phyloP scores from a whole-genome alignment of 2,329 filamentous ascomycete genomes.

The Fusarium caatingaense region DNA sequence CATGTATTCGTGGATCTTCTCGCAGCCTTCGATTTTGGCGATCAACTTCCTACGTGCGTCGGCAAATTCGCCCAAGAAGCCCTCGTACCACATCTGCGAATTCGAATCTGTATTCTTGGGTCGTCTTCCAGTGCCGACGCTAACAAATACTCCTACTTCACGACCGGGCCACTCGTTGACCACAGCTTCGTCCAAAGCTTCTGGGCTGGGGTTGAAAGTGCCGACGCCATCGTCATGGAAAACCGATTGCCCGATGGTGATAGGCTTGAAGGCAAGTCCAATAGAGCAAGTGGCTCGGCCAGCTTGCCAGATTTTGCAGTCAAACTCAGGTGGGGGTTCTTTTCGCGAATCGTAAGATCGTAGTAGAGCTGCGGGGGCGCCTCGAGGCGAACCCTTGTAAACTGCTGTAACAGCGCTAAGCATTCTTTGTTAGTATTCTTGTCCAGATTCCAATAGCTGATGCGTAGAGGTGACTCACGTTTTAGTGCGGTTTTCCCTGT shows the following conservation, averaged over 20 bases:
- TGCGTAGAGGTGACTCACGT: constrained; percentile 70
- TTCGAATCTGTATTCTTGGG: constrained; percentile 73
- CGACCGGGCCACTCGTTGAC: constrained; percentile 95
- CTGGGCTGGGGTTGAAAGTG: constrained; percentile 89
- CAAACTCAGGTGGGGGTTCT: constrained; percentile 89
- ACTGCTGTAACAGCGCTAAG: constrained; percentile 89
- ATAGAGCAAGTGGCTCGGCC: constrained; percentile 94
- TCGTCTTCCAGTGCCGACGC: constrained; percentile 92
- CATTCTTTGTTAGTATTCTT: constrained; percentile 22
- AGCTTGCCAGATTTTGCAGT: constrained; percentile 97
- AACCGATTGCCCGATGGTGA: constrained; percentile 90
- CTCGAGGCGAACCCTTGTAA: constrained; percentile 82
- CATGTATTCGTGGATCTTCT: constrained; percentile 90
- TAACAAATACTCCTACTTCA: constrained; percentile 91
- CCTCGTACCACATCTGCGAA: constrained; percentile 89
- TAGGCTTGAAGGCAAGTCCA: constrained; percentile 93
- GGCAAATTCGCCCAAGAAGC: constrained; percentile 90
- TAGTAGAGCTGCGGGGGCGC: constrained; percentile 76
- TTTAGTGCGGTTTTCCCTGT: constrained; percentile 85
- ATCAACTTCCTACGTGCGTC: constrained; percentile 89
- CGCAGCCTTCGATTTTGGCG: constrained; percentile 93
- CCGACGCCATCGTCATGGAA: constrained; percentile 95
- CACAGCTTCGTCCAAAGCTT: constrained; percentile 88
- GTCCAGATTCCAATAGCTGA: neutral
- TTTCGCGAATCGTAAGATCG: constrained; percentile 95